Evolutionary conservation across 225 moss, liverwort and hornwort genomes (phyloP), one percentile per base, ranked within the genome.

Genomic region (Ulota crispa): DNA sequence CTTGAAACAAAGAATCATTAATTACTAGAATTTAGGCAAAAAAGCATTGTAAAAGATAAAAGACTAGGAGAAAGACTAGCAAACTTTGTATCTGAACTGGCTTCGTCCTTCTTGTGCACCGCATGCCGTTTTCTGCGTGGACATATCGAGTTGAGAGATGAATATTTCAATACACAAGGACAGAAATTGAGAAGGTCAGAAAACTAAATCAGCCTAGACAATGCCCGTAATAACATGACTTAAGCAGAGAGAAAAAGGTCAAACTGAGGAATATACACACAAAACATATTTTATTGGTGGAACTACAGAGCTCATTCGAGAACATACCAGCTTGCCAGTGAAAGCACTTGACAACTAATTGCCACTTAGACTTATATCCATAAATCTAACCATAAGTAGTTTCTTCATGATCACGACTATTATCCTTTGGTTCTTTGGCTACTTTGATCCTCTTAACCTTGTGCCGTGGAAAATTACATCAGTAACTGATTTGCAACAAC

Each of bases 91-190:
- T 78, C 88, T 67, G 84, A 57, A 82, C 72, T 86, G 45, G 84
- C 82, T 27, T 84, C 90, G 71, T 86, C 88, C 77, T 84, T 90
- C 78, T 85, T 90, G 80, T 82, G 84, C 16, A 82, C 81, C 24
- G 84, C 88, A 88, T 90, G 84, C 70, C 90, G 79, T 72, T 88
- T 90, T 80, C 90, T 90, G 88, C 64, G 54, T 75, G 26, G 54
- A 73, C 73, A 81, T 52, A 79, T 67, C 61, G 54, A 60, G 53
- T 57, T 73, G 18, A 70, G 23, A 77, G 39, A 88, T 63, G 11
- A 80, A 57, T 68, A 57, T 39, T 45, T 57, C 61, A 72, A 54
- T n/a, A 24, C 14, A 69, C 21, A 32, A 76, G 62, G 73, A 60
- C 53, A 43, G n/a, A 43, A 42, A 82, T 43, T 75, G 20, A 47